A percentile compares a stretch with the other conserved stretches of the same genome.
Evolutionary conservation across 768 basidiomycete species (phyloP).

Genomic region (Postia placenta): DNA sequence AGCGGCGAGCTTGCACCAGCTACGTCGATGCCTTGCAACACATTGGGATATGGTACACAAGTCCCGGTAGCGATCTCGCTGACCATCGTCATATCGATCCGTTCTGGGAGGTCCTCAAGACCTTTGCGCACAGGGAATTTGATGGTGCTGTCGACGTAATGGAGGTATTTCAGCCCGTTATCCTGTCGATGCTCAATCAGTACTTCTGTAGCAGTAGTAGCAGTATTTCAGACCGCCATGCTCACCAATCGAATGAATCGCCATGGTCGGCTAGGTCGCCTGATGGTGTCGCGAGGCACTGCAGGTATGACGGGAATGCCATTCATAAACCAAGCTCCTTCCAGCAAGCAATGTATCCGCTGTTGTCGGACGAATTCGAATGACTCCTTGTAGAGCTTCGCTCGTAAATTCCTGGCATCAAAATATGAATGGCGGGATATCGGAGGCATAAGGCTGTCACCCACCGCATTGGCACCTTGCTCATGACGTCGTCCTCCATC

Average conservation of each 20-base stretch:
- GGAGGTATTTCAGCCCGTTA: constrained; percentile 70
- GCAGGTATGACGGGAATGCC: constrained; percentile 48
- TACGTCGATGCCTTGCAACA: constrained; percentile 31
- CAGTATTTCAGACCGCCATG: constrained; percentile 1
- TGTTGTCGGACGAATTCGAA: constrained; percentile 88
- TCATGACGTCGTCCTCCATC: constrained; percentile 79
- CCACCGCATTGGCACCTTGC: constrained; percentile 81
- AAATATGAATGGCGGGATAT: background rate
- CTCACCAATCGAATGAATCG: constrained; percentile 80
- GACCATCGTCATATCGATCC: constrained; percentile 75
- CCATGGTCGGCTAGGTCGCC: constrained; percentile 67
- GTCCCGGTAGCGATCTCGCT: constrained; percentile 75
- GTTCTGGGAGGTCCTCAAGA: constrained; percentile 81
- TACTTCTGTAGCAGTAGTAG: constrained; percentile 2
- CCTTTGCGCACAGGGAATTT: constrained; percentile 78
- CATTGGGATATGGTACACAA: constrained; percentile 53
- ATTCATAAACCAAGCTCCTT: constrained; percentile 91
- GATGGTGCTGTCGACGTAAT: constrained; percentile 75
- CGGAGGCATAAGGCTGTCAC: constrained; percentile 18
- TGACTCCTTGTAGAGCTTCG: constrained; percentile 84
- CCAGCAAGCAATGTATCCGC: constrained; percentile 78
- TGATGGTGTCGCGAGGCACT: constrained; percentile 40
- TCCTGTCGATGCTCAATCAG: constrained; percentile 43
- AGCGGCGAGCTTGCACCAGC: constrained; percentile 49
- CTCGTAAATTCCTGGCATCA: constrained; percentile 62